Conservation (phyloP, 345 rosid genomes). For the Chamaenerion angustifolium region DNA sequence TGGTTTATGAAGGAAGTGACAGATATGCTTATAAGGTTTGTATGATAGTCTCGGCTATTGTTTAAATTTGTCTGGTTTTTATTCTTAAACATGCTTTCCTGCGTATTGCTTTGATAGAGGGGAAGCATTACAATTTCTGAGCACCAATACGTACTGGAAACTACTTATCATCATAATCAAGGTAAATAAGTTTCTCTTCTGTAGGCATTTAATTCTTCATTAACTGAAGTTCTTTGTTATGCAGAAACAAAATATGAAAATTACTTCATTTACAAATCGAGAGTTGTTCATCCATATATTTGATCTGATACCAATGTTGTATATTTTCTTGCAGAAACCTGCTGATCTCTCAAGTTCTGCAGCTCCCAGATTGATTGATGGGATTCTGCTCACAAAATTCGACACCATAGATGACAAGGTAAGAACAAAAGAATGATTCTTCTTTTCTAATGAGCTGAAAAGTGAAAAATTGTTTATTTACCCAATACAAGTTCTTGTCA, state of each 20-base stretch:
- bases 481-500: not conserved
- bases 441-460: not conserved
- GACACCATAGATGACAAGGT: slow-evolving; percentile 99
- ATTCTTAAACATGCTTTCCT: not conserved
- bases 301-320: too few species aligned
- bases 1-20: slow-evolving; percentile 74
- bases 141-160: too few species aligned
- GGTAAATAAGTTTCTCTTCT: not conserved
- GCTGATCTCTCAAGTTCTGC: slow-evolving; percentile 76
- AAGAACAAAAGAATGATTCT: not conserved
- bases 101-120: too few species aligned
- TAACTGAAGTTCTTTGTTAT: too few species aligned
- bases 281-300: too few species aligned
- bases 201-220: slow-evolving; percentile 83
- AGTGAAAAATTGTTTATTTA: too few species aligned
- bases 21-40: slow-evolving; percentile 81
- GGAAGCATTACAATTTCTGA: too few species aligned
- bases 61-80: not conserved
- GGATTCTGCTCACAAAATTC: too few species aligned
- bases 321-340: slow-evolving; percentile 39
- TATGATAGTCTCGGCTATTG: slow-evolving; percentile 4
- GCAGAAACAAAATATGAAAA: not conserved
- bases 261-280: too few species aligned
- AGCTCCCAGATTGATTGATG: too few species aligned
- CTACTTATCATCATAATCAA: too few species aligned